Conservation (phyloP, 2,329 filamentous ascomycete genomes). For the Colletotrichum aenigma region DNA sequence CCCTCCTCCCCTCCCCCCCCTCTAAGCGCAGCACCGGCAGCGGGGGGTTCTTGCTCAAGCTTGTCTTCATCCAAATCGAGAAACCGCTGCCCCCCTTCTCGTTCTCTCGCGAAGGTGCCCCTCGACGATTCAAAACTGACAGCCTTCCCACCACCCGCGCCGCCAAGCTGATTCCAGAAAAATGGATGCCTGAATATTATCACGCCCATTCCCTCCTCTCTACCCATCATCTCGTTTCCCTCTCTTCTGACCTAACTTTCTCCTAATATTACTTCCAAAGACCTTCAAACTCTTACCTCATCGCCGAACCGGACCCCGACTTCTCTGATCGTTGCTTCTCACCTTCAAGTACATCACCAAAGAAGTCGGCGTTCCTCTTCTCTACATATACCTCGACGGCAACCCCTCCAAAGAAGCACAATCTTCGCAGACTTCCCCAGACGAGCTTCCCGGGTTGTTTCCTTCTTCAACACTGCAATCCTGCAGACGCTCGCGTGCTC, state of each 20-base stretch:
- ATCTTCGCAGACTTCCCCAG: not conserved
- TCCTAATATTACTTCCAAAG: constrained; percentile 1
- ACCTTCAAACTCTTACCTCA: constrained; percentile 9
- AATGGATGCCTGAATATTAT: constrained; percentile 11
- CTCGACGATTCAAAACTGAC: constrained; percentile 15
- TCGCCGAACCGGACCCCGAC: not conserved
- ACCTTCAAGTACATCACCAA: not conserved
- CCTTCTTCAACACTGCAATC: not conserved
- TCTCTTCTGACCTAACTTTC: constrained; percentile 9
- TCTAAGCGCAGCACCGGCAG: constrained; percentile 10
- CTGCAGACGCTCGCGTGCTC: constrained; percentile 1
- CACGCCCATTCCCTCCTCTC: not conserved
- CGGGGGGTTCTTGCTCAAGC: constrained; percentile 1
- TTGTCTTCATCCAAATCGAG: constrained; percentile 20
- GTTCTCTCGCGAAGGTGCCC: constrained; percentile 3
- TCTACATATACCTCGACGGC: not conserved
- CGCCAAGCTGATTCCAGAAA: not conserved
- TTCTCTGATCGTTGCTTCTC: not conserved
- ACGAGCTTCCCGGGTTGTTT: not conserved
- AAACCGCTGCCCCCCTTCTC: constrained; percentile 1
- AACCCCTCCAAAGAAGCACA: not conserved
- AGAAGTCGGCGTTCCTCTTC: not conserved
- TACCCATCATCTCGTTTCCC: not conserved
- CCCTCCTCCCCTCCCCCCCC: not conserved
- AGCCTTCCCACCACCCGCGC: constrained; percentile 13